Evolutionary conservation across 345 rosid species (phyloP).

Genomic region (Salix arbutifolia): DNA sequence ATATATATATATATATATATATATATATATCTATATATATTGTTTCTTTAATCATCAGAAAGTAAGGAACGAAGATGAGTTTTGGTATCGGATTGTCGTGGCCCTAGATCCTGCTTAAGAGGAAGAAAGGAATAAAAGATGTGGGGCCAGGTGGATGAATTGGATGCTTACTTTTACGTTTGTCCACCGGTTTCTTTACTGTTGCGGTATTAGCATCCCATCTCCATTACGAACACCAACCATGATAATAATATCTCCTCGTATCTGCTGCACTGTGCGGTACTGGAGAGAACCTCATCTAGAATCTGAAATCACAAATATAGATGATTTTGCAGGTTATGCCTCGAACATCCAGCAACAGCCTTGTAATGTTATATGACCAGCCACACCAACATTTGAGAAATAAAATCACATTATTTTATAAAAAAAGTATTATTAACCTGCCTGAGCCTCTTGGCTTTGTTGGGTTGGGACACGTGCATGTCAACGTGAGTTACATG

Average conservation of each 20-base stretch:
- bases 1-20: no score
- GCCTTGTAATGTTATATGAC: not conserved
- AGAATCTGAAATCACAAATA: not conserved
- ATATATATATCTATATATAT: no score
- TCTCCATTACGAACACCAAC: not conserved
- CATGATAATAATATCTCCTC: not conserved
- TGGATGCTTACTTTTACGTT: not conserved
- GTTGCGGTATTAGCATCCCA: not conserved
- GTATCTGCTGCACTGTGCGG: not conserved
- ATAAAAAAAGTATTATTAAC: no score
- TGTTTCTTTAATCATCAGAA: not conserved
- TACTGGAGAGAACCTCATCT: not conserved
- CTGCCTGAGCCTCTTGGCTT: no score
- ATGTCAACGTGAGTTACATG: no score
- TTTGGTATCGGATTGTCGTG: not conserved
- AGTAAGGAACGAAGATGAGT: not conserved
- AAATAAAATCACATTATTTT: no score
- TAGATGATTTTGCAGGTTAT: no score
- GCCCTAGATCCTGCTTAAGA: not conserved
- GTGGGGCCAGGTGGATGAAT: not conserved
- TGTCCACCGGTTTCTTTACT: not conserved
- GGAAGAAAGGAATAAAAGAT: not conserved
- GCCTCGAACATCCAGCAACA: not conserved
- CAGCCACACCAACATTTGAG: not conserved
- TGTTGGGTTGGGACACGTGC: no score